Conservation (phyloP, 257 asterid genomes). For the Cinchona pubescens region DNA sequence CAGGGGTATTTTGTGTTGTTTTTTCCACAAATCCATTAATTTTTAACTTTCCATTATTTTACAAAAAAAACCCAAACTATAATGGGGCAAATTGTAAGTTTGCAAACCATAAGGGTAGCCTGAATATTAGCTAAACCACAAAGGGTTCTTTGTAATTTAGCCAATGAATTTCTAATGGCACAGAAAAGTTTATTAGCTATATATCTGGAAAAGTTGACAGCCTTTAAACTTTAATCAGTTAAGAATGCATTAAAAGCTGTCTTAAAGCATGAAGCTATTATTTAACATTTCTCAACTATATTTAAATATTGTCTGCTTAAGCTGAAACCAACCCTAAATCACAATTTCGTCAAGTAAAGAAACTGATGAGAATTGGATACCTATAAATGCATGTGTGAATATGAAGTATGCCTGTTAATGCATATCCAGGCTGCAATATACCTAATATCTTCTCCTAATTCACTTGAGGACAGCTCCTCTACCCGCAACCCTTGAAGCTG, state of each 20-base stretch:
- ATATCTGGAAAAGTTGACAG: neutral
- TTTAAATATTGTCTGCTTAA: neutral
- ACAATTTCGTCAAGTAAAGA: neutral
- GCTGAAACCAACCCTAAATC: neutral
- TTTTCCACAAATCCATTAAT: no score
- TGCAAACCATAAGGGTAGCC: no score
- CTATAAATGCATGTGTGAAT: no score
- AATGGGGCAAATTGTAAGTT: no score
- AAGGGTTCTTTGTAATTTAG: no score
- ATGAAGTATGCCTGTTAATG: neutral
- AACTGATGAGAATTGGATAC: neutral
- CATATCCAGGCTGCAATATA: slow-evolving; percentile 25
- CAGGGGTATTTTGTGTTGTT: no score
- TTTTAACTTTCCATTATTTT: no score
- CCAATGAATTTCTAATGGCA: neutral
- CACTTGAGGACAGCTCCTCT: slow-evolving; percentile 23
- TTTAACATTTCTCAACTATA: no score
- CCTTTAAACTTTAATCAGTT: neutral
- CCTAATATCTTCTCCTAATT: slow-evolving; percentile 51
- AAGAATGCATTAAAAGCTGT: neutral
- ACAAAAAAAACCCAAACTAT: no score
- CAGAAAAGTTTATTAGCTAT: neutral
- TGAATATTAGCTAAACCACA: no score
- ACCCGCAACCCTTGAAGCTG: slow-evolving; percentile 34
- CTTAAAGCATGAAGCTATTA: neutral